Base-by-base conservation (phyloP, 441 rosid species). In the Euphorbia corollata region DNA sequence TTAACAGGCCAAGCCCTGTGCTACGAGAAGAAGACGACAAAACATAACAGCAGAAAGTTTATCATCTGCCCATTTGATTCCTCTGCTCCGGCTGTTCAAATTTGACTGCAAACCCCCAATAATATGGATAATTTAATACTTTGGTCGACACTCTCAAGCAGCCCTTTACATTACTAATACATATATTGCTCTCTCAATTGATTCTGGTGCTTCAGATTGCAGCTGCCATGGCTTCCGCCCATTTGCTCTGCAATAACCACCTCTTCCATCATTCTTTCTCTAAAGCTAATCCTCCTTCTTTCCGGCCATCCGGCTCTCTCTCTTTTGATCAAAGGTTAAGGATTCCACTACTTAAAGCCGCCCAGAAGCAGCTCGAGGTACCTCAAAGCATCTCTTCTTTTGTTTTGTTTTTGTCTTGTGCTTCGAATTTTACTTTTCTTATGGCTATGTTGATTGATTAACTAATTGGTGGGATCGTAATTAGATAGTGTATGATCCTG, bases 401-500 rank as follows among this genome's bases (percentile, higher is more conserved):
- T 7, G 30, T 55, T 30, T 61, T 12, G 38, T 50, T 56, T 13
- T 34, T 16, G n/a, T 24, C 65, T 73, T 3, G 53, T 36, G 9
- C 50, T 43, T 57, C 54, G 57, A 19, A 36, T 36, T 36, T 36
- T 36, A 36, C 11, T 55, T 70, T 15, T 47, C 39, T 47, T 39
- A 43, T 66, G 13, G 41, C 47, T 43, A 24, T 7, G 2, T 45
- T 63, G 4, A 41, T 15, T 45, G 67, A 7, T 63, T 27, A 55
- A 4, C 22, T 75, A 58, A 51, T 58, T 80, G 61, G 60, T 70
- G 72, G 63, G 23, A 20, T 36, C 50, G 24, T 43, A 65, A 69
- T 71, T 78, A 93, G 99, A 62, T 93, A 66, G 90, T 82, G 59
- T 93, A 85, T 78, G 86, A 93, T 76, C 91, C 87, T 71, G 95